Conservation (phyloP, 148 eudicot genomes). For the Arctostaphylos glauca region DNA sequence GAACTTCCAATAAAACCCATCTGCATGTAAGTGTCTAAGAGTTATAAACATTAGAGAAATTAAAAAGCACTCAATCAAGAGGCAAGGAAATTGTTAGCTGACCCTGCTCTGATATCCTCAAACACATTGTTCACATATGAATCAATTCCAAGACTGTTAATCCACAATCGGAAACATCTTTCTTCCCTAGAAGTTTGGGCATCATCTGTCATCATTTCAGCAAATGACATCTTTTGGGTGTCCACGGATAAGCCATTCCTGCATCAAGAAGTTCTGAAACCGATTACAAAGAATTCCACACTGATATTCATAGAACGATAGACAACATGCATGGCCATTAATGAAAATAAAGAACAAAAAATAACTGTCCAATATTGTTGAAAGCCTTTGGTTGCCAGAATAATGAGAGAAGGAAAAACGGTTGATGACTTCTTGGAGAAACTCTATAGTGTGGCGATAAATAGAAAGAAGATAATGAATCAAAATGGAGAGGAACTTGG, state of each 20-base stretch:
- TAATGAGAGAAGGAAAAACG: not conserved
- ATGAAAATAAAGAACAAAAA: not conserved
- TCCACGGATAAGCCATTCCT: conserved; percentile 77
- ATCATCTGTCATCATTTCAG: conserved; percentile 73
- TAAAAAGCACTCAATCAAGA: not conserved
- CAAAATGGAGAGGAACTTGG: not conserved
- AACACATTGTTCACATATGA: conserved; percentile 80
- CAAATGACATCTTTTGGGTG: conserved; percentile 54
- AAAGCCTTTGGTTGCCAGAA: not conserved
- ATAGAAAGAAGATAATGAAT: not conserved
- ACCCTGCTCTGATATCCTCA: conserved; percentile 86
- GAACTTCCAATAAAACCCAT: conserved; percentile 74
- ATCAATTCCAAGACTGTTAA: conserved; percentile 81
- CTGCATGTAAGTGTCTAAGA: conserved; percentile 27
- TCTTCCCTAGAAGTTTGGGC: conserved; percentile 82
- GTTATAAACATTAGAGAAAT: conserved; percentile 1
- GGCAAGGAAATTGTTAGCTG: conserved; percentile 19
- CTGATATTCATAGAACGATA: not conserved
- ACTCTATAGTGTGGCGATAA: not conserved
- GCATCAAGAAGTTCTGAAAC: conserved; percentile 18
- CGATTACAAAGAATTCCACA: not conserved
- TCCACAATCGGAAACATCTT: conserved; percentile 90
- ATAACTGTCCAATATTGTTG: not conserved
- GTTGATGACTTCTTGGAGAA: not conserved
- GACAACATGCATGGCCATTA: not conserved